Conservation (phyloP, 108 stramenopile species). For the Pseudonitzschia multiseries region DNA sequence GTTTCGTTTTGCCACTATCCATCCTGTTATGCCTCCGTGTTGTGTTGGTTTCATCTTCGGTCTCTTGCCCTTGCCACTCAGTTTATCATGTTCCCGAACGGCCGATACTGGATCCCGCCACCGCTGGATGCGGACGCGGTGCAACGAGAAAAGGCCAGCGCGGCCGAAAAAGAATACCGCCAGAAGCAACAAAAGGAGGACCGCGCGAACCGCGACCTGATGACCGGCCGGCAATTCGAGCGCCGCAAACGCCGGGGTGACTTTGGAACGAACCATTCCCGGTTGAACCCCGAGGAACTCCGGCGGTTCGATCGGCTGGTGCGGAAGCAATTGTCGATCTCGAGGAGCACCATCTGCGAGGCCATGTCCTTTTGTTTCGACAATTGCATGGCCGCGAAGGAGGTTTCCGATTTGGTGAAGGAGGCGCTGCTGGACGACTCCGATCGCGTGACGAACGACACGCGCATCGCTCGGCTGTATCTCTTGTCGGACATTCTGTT, state of each 20-base stretch:
- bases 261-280: constrained; percentile 15
- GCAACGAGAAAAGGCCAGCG: constrained; percentile 1
- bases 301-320: constrained; percentile 53
- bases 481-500: constrained; percentile 82
- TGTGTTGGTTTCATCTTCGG: background rate
- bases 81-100: constrained; percentile 59
- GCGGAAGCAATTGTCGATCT: constrained; percentile 51
- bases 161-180: constrained; percentile 26
- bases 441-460: constrained; percentile 47
- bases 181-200: constrained; percentile 44
- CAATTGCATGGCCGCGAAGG: constrained; percentile 57
- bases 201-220: constrained; percentile 34
- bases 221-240: constrained; percentile 64
- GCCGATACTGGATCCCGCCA: constrained; percentile 68
- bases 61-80: background rate
- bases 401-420: constrained; percentile 66
- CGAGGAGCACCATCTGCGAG: constrained; percentile 66
- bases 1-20: too few relatives aligned
- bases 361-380: constrained; percentile 92
- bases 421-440: constrained; percentile 56
- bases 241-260: constrained; percentile 29
- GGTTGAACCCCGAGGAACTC: constrained; percentile 53
- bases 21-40: too few relatives aligned
- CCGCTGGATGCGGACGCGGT: constrained; percentile 31
- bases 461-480: constrained; percentile 72